Evolutionary conservation across 495 filamentous ascomycete genomes (phyloP), one percentile per base, ranked within the genome.

Genomic region (Xylaria castorea): DNA sequence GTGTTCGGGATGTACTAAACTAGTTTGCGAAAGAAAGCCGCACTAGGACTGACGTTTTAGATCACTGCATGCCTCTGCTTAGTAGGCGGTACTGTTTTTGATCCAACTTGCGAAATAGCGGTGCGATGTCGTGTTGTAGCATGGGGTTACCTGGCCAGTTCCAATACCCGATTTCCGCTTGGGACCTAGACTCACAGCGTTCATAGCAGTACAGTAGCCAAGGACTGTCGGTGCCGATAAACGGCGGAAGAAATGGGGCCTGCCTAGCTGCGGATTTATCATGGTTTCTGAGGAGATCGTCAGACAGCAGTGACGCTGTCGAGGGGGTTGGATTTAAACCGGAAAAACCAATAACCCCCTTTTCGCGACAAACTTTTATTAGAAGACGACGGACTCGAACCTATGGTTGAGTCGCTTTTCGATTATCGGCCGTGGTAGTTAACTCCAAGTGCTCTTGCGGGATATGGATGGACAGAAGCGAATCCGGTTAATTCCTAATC

Each of bases 61-160:
- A 22, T 27, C 9, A 25, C 60, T 22, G 60, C 18, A 6, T 12
- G 2, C 38, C 12, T 9, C 61, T 2, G n/a, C n/a, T 38, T 1
- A 38, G 1, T n/a, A 20, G 38, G 12, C 14, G 1, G 36, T 30
- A 4, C 61, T 22, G 25, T n/a, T 34, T 66, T 34, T 1, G 18
- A 50, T 44, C 7, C 16, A 50, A 22, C 42, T 48, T 34, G 27
- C 34, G 42, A 50, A 50, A 66, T 50, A 66, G 63, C 27, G 63
- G 18, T 14, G 16, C 42, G 36, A 22, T 36, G 48, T 36, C 27
- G 63, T 48, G 11, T 48, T 34, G 22, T 18, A 12, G 34, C 22
- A 38, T 50, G 40, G 63, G 16, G 42, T 18, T 30, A 50, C 63
- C 63, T 66, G 27, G 42, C 42, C 34, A 50, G 63, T 40, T 20